Evolutionary conservation across 768 basidiomycete genomes (phyloP).

Genomic region (Termitomyces sp.): DNA sequence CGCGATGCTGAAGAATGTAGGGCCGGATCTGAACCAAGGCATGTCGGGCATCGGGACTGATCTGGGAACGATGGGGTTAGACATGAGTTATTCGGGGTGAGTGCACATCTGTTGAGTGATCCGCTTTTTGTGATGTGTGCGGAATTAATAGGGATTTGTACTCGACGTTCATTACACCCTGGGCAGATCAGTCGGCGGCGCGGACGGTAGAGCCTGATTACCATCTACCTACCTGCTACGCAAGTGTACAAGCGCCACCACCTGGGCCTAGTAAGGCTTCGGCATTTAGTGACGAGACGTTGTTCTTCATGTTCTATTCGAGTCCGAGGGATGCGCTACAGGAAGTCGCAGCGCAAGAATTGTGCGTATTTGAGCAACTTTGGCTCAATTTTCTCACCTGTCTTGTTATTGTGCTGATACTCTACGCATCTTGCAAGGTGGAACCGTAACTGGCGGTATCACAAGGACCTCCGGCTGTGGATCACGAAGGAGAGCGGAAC

Average conservation of each 20-base stretch:
- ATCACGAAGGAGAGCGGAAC: constrained; percentile 87
- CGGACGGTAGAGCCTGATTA: constrained; percentile 89
- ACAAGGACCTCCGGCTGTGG: constrained; percentile 83
- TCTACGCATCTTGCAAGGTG: constrained; percentile 41
- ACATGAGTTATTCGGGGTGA: constrained; percentile 81
- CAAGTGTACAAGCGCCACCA: constrained; percentile 81
- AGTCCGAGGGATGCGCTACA: constrained; percentile 88
- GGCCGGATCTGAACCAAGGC: constrained; percentile 70
- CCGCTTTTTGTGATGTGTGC: constrained; percentile 4
- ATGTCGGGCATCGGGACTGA: constrained; percentile 86
- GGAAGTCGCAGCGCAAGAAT: constrained; percentile 90
- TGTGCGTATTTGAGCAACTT: constrained; percentile 50
- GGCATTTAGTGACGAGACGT: constrained; percentile 90
- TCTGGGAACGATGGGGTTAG: constrained; percentile 86
- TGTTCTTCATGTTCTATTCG: constrained; percentile 98
- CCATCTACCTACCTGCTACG: constrained; percentile 84
- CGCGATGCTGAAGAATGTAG: constrained; percentile 79
- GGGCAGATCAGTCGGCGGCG: constrained; percentile 86
- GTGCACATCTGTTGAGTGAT: constrained; percentile 20
- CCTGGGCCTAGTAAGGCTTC: constrained; percentile 76
- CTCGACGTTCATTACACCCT: constrained; percentile 93
- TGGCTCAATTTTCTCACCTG: neutral
- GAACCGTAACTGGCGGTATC: constrained; percentile 94
- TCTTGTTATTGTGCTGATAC: constrained; percentile 1
- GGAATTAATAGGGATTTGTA: constrained; percentile 61